Evolutionary conservation across 805 yeast species (phyloP).

Genomic region (Ogataea paraovalis): DNA sequence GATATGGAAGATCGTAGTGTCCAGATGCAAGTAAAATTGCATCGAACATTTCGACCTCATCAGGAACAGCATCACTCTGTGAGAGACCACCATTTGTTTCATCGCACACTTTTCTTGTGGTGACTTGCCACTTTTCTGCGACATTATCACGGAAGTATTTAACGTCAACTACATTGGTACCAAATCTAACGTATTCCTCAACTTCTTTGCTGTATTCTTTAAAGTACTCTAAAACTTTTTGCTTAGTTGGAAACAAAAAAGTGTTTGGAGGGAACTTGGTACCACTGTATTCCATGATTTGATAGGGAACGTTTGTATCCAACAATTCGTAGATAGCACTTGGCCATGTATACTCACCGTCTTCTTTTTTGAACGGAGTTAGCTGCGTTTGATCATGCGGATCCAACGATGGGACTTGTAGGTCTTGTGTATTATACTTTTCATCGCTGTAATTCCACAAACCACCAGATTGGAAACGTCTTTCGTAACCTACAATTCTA

Average conservation of each 20-base stretch:
- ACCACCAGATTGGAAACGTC: slow-evolving; percentile 64
- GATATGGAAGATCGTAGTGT: slow-evolving; percentile 52
- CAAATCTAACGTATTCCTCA: slow-evolving; percentile 36
- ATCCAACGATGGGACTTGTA: slow-evolving; percentile 29
- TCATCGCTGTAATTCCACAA: slow-evolving; percentile 62
- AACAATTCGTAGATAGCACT: slow-evolving; percentile 60
- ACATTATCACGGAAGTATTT: slow-evolving; percentile 15
- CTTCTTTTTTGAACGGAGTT: slow-evolving; percentile 8
- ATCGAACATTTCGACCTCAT: slow-evolving; percentile 45
- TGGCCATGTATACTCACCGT: slow-evolving; percentile 35
- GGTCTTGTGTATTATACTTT: slow-evolving; percentile 6
- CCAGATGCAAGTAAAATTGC: slow-evolving; percentile 65
- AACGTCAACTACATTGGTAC: slow-evolving; percentile 45
- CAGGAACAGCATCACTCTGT: slow-evolving; percentile 14
- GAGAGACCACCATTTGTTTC: slow-evolving; percentile 32
- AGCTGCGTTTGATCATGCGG: slow-evolving; percentile 16
- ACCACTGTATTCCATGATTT: slow-evolving; percentile 62
- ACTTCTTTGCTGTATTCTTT: slow-evolving; percentile 45
- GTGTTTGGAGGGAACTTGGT: slow-evolving; percentile 44
- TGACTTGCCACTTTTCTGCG: slow-evolving; percentile 41
- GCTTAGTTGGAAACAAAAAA: slow-evolving; percentile 53
- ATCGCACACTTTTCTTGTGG: slow-evolving; percentile 29
- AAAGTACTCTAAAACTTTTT: slow-evolving; percentile 57
- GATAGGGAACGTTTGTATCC: slow-evolving; percentile 66
- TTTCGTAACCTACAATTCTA: slow-evolving; percentile 55